Evolutionary conservation across 805 yeast genomes (phyloP), one percentile per base, ranked within the genome.

Genomic region (Barnettozyma siamensis): DNA sequence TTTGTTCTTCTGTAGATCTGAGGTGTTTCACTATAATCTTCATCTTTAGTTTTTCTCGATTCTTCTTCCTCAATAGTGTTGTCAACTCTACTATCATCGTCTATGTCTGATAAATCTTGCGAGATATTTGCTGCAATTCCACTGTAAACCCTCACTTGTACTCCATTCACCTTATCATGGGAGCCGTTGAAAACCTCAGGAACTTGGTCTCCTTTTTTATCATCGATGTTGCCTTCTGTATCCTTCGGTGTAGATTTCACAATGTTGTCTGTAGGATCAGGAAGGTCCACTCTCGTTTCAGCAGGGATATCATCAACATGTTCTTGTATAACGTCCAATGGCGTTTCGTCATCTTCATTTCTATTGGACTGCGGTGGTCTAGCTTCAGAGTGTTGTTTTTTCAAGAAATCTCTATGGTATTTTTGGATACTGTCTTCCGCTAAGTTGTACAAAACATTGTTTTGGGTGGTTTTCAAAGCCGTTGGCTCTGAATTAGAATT

Each of bases 41-140:
- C 19, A 9, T 11, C 11, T 30, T 26, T 24, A 16, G 18, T 11
- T 7, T 8, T 7, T 8, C 5, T 7, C 12, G 12, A n/a, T 11
- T 35, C 43, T 26, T 36, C 46, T 17, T 43, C 47, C 20, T 23
- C 39, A 13, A 30, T 35, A 10, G 50, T 39, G 15, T 35, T 40
- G 16, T 50, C 50, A 7, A 45, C 44, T 23, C 45, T 47, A 24
- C 46, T 49, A 17, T 53, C 56, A 35, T 57, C 59, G 30, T 57
- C 61, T 31, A 57, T 47, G 30, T 58, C 60, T 4, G 59, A 53
- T 2, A 58, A 26, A 1, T 58, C 61, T 33, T 58, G 60, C 10
- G 62, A 53, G 16, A 58, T 35, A 33, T 58, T 46, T 2, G 28
- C 47, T 1, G 44, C 47, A 9, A 52, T 26, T 8, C 24, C 36